Percentiles rank a stretch among this genome's conserved stretches.
phyloP scores from a whole-genome alignment of 345 rosid genomes.

The Arabis hirsuta region DNA sequence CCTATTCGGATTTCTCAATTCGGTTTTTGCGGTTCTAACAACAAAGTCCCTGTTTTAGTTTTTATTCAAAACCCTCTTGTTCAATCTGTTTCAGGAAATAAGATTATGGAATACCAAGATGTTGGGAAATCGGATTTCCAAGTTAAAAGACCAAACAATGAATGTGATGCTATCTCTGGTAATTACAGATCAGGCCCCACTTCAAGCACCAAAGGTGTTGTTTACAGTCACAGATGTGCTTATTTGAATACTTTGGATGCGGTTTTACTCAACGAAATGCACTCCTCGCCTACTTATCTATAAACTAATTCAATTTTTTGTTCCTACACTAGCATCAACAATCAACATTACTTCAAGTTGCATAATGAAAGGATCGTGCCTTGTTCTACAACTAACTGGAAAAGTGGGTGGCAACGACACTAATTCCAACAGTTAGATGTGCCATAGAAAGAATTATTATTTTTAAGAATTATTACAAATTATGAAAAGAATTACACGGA shows the following conservation, averaged over 20 bases:
- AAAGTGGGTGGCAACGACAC: no score
- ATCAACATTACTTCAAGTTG: no score
- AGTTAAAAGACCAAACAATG: slow-evolving; percentile 52
- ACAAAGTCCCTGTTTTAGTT: slow-evolving; percentile 52
- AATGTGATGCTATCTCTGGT: slow-evolving; percentile 80
- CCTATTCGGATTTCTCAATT: no score
- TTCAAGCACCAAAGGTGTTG: slow-evolving; percentile 86
- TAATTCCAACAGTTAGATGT: no score
- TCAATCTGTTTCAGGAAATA: slow-evolving; percentile 5
- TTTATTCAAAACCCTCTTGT: slow-evolving; percentile 50
- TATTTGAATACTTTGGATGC: slow-evolving; percentile 73
- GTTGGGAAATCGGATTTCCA: slow-evolving; percentile 55
- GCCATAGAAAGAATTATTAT: no score
- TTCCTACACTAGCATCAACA: no score
- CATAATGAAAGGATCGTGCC: no score
- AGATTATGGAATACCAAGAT: slow-evolving; percentile 54
- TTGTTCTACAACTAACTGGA: no score
- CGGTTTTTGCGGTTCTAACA: no score
- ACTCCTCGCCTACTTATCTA: slow-evolving; percentile 57
- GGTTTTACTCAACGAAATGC: slow-evolving; percentile 60
- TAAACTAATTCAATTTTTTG: slow-evolving; percentile 95
- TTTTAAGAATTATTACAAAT: no score
- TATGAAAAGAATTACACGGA: no score
- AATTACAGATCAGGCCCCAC: slow-evolving; percentile 95
- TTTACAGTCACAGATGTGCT: slow-evolving; percentile 86